Evolutionary conservation across 176 grass and related monocot species (phyloP), one percentile per base, ranked within the genome.

Genomic region (Tuctoria greenei): DNA sequence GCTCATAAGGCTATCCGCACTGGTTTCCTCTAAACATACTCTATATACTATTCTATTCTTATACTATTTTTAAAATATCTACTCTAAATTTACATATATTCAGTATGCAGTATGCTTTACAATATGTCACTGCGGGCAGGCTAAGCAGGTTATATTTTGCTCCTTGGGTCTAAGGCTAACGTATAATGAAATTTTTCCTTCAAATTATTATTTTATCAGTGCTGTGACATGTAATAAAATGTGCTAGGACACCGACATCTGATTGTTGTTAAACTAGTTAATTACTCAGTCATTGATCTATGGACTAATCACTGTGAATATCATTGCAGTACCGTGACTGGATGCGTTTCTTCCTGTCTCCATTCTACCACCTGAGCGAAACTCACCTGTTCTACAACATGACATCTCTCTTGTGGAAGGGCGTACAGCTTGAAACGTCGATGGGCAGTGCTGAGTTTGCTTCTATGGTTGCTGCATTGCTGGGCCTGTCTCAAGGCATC

Each of bases 301-400:
- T 36, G 20, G 44, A 54, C 68, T 81, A 64, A 81, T 26, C 40
- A 10, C 26, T 14, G 17, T 20, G 17, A 74, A 45, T 25, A 55
- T 85, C 84, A n/a, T 71, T 79, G 69, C 91, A 98, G 95, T 82
- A 92, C 15, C 62, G 74, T 5, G 89, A 99, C 39, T 39, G 86
- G 73, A 82, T 76, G 67, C 95, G 95, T n/a, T 99, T 99, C 79
- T 90, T 99, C 39, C 60, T 99, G 69, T 99, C 92, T 64, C 84
- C 87, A 4, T 95, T 99, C 77, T 99, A 95, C 87, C 95, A 99
- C 36, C 59, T 82, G 59, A 89, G 68, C 1, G 95, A 99, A 69
- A 83, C 84, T 12, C 92, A 95, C 76, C 68, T 99, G 26, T 88
- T 99, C 69, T 95, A 88, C 95, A 99, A 95, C 84, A 99, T 99